These are phyloP conservation scores for Rhamnella rubrinervis DNA, from an alignment of 331 rosid species.

Conservation along the genomic window DNA sequence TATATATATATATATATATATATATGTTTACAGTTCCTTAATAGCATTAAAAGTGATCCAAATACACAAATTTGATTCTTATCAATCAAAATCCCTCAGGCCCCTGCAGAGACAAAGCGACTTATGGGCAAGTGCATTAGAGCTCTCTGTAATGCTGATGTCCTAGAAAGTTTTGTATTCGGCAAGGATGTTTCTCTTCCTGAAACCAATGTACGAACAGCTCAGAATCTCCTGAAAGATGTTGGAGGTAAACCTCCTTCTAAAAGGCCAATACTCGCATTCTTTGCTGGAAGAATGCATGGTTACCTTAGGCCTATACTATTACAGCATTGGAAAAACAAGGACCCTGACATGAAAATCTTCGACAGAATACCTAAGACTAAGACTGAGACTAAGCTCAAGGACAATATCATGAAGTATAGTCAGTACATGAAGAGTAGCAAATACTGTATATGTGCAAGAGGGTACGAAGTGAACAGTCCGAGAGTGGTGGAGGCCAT, in stretches of 20 bases:
- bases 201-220: conserved; percentile 56
- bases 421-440: conserved; percentile 69
- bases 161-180: conserved; percentile 73
- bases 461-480: conserved; percentile 93
- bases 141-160: conserved; percentile 92
- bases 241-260: conserved; percentile 77
- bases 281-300: conserved; percentile 84
- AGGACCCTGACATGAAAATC: conserved; percentile 86
- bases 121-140: conserved; percentile 68
- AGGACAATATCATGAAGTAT: conserved; percentile 56
- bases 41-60: not conserved
- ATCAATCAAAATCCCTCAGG: conserved; percentile 50
- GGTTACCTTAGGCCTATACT: conserved; percentile 77
- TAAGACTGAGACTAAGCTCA: conserved; percentile 43
- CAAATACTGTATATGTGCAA: conserved; percentile 89
- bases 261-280: conserved; percentile 66
- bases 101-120: conserved; percentile 73
- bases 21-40: no score
- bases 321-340: conserved; percentile 73
- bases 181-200: conserved; percentile 95
- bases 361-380: conserved; percentile 51
- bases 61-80: not conserved
- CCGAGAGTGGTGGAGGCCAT: conserved; percentile 94
- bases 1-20: no score
- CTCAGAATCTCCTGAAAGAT: conserved; percentile 55